Percentiles rank a stretch among this genome's conserved stretches.
Evolutionary conservation across 1,284 basidiomycete genomes (phyloP).

Genomic region (Bjerkandera adusta): DNA sequence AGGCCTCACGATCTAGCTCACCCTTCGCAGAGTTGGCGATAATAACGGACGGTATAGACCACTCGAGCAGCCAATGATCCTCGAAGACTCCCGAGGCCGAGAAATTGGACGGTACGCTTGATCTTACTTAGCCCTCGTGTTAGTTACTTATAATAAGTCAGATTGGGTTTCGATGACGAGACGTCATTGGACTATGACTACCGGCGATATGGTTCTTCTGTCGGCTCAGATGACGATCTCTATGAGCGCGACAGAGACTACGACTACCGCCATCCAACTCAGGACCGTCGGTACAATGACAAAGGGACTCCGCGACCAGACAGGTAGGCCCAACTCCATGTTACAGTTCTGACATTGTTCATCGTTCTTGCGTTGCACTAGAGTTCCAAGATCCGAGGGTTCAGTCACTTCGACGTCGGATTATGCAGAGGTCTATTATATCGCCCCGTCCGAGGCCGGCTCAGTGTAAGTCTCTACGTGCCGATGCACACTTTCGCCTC

Average conservation of each 20-base stretch:
- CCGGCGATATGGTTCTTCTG: constrained; percentile 15
- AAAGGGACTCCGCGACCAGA: not conserved
- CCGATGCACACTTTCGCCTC: not conserved
- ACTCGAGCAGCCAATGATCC: constrained; percentile 26
- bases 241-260: constrained; percentile 13
- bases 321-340: too few species aligned
- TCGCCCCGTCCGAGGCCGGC: not conserved
- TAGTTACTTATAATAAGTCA: not conserved
- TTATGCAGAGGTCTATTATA: constrained; percentile 6
- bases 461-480: not conserved
- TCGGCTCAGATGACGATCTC: constrained; percentile 19
- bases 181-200: constrained; percentile 15
- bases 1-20: not conserved
- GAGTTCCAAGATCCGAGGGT: not conserved
- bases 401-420: not conserved
- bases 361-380: not conserved
- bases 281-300: constrained; percentile 3
- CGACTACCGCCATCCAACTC: not conserved
- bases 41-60: constrained; percentile 30
- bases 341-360: not conserved
- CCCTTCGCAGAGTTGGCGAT: constrained; percentile 23
- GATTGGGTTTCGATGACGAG: constrained; percentile 27
- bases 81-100: constrained; percentile 29
- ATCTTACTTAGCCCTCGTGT: not conserved
- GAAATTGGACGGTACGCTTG: constrained; percentile 28